phyloP scores from a whole-genome alignment of 345 rosid genomes.

The Dipteronia dyeriana region DNA sequence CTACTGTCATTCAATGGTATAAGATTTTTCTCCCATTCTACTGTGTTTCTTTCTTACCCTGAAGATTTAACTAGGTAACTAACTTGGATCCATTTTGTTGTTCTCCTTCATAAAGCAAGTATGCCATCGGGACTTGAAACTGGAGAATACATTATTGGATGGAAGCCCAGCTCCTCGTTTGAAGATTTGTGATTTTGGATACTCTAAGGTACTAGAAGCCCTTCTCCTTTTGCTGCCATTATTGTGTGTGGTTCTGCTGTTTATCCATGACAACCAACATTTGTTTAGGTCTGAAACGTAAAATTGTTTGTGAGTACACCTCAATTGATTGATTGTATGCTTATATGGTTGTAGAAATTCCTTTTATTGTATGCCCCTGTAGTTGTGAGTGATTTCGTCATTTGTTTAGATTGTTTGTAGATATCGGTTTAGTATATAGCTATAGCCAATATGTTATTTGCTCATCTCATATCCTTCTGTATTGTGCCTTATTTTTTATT shows the following conservation, averaged over 20 bases:
- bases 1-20: conserved; percentile 73
- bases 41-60: background rate
- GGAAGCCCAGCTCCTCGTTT: conserved; percentile 96
- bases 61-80: conserved; percentile 14
- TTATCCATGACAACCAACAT: conserved; percentile 2
- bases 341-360: too few species aligned
- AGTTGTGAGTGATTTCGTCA: background rate
- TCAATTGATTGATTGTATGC: conserved; percentile 1
- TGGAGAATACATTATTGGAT: conserved; percentile 93
- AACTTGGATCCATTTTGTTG: conserved; percentile 9
- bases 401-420: background rate
- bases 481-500: conserved; percentile 8
- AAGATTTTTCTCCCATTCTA: conserved; percentile 10
- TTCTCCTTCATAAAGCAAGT: conserved; percentile 60
- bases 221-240: conserved; percentile 6
- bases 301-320: background rate
- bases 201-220: conserved; percentile 72
- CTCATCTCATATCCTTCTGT: background rate
- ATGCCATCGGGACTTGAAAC: conserved; percentile 93
- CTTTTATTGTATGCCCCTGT: background rate
- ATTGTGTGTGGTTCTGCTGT: background rate
- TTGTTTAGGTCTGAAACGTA: conserved; percentile 7
- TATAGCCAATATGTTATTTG: background rate
- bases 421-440: background rate
- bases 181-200: conserved; percentile 99